Base-by-base conservation (phyloP, 805 yeast species). In the Wickerhamomyces chambardii region DNA sequence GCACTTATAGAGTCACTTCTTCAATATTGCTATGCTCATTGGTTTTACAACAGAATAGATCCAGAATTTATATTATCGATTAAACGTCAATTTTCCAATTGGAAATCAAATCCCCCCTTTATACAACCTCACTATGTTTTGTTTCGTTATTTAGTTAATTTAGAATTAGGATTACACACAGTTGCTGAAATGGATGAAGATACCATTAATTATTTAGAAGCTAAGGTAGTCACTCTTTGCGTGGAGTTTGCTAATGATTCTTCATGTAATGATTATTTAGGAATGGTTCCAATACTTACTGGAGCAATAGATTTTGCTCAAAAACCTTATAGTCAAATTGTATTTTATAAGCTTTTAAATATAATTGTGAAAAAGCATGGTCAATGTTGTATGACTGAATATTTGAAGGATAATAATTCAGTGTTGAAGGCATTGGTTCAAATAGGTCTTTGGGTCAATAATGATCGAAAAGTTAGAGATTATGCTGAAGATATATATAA, bases 11-110 rank as follows among this genome's bases (percentile, higher is more conserved):
- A 70, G 24, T 47, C 64, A 47, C 39, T 70, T 3, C 45, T 70
- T 15, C 59, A 56, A 32, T 71, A 68, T 41, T 65, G 71, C 36
- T 64, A 67, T 51, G 51, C 60, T 9, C 71, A 69, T 39, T 70
- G 72, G 73, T 65, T 51, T 37, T 36, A 40, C 6, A 31, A 33
- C 5, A 29, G 30, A 8, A 39, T 50, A 8, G 48, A 53, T 17
- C 25, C 44, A 1, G 14, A 24, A 11, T 11, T 11, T 6, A 6
- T 14, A 11, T 11, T 8, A 24, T 38, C 39, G 9, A 35, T 59
- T 8, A 39, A 39, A 6, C 38, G 31, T 15, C 45, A 42, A 29
- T 63, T 63, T 34, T 31, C 41, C 11, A 41, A 38, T 4, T 67
- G 71, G 69, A 47, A 51, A 6, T 34, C 57, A 11, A 33, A 37